These are phyloP conservation scores for Acanthamoeba sp. DNA, from an alignment of 208 protist genomes.

Conservation along the genomic window DNA sequence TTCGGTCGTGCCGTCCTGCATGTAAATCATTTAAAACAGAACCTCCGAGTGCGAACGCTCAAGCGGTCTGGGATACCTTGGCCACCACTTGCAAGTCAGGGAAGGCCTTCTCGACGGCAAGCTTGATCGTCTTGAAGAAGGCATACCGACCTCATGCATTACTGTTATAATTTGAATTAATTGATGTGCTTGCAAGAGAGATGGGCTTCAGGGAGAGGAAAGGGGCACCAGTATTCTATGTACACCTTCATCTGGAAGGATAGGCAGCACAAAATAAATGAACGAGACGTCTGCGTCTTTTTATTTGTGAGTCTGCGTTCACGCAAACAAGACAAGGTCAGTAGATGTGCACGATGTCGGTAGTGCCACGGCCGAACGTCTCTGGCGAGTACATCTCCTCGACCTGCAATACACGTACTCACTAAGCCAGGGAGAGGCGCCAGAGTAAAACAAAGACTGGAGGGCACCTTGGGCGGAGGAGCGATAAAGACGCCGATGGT, in stretches of 20 bases:
- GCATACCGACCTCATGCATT: conserved; percentile 60
- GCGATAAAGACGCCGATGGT: conserved; percentile 45
- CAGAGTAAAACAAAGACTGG: not conserved
- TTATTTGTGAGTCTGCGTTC: no score
- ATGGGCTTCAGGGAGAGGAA: no score
- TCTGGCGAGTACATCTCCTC: conserved; percentile 70
- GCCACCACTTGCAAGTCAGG: conserved; percentile 15
- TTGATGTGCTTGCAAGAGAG: not conserved
- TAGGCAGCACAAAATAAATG: no score
- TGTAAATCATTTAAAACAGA: not conserved
- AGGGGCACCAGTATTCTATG: no score
- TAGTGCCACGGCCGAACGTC: conserved; percentile 59
- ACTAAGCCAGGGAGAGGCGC: no score
- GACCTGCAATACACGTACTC: not conserved
- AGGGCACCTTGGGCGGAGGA: conserved; percentile 4
- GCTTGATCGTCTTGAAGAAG: conserved; percentile 27
- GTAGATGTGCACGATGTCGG: conserved; percentile 21
- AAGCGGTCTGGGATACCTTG: not conserved
- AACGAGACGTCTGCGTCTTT: no score
- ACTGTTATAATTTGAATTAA: not conserved
- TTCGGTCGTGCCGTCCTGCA: not conserved
- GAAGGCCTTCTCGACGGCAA: conserved; percentile 34
- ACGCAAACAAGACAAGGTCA: not conserved
- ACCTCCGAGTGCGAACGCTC: not conserved
- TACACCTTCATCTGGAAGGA: no score